phyloP scores from a whole-genome alignment of 345 rosid species.

The Theobroma cacao region DNA sequence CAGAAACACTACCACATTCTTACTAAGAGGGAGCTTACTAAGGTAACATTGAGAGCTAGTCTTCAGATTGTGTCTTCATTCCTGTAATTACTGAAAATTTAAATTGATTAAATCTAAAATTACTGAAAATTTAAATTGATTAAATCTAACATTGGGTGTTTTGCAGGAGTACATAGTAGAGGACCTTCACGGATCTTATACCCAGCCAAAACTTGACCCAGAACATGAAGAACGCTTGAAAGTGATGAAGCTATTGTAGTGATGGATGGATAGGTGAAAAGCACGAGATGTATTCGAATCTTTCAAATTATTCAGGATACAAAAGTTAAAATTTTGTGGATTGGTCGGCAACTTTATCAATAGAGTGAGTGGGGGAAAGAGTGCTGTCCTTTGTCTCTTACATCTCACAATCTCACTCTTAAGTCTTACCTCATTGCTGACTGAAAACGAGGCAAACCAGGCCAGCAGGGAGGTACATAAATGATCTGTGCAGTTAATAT shows the following conservation, averaged over 20 bases:
- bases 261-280: neutral
- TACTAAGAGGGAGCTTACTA: slow-evolving; percentile 84
- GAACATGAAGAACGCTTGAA: slow-evolving; percentile 74
- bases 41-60: slow-evolving; percentile 31
- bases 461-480: neutral
- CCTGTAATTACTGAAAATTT: neutral
- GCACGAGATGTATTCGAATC: neutral
- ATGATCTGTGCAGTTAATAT: neutral
- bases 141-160: neutral
- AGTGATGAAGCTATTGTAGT: slow-evolving; percentile 75
- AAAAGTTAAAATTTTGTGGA: neutral
- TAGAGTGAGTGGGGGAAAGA: neutral
- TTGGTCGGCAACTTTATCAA: neutral
- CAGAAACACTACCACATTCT: slow-evolving; percentile 95
- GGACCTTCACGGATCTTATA: slow-evolving; percentile 83
- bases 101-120: neutral
- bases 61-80: neutral
- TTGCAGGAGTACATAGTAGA: slow-evolving; percentile 81
- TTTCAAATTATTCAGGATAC: slow-evolving; percentile 7
- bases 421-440: neutral
- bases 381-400: neutral
- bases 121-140: neutral
- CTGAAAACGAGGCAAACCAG: neutral
- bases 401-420: neutral
- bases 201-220: slow-evolving; percentile 76